A percentile compares a stretch with the other conserved stretches of the same genome.
These are phyloP conservation scores for Chrysoporthe austroafricana DNA, from an alignment of 2,329 filamentous ascomycete species.

Conservation along the genomic window DNA sequence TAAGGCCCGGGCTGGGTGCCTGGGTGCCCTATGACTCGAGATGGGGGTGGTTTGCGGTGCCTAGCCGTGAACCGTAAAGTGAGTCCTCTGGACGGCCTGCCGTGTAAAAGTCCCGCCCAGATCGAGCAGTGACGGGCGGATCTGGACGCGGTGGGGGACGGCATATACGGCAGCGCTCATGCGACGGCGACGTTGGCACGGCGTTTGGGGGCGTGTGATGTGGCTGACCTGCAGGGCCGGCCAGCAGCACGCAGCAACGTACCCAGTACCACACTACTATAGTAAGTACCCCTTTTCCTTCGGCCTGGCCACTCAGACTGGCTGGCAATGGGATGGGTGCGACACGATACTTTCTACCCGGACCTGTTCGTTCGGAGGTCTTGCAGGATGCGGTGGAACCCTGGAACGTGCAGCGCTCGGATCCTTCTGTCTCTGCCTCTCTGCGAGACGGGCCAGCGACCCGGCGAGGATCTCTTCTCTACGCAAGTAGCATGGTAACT, in stretches of 20 bases:
- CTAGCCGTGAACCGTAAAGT: too few relatives aligned
- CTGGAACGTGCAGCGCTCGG: constrained; percentile 8
- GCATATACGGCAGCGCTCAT: too few relatives aligned
- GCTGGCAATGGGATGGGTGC: constrained; percentile 10
- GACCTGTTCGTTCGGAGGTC: constrained; percentile 3
- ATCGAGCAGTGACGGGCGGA: not conserved
- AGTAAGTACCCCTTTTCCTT: not conserved
- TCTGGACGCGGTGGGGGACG: not conserved
- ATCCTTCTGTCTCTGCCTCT: not conserved
- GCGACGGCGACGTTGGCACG: not conserved
- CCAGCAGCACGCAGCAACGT: not conserved
- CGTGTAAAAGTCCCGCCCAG: too few relatives aligned
- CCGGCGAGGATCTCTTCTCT: not conserved
- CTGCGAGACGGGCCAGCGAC: not conserved
- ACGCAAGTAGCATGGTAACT: too few relatives aligned
- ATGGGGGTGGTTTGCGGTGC: too few relatives aligned
- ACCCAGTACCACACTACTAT: not conserved
- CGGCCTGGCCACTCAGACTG: too few relatives aligned
- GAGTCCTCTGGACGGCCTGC: too few relatives aligned
- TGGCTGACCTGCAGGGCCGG: not conserved
- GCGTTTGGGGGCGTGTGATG: not conserved
- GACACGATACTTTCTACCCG: constrained; percentile 7
- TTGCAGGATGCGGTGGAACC: constrained; percentile 23
- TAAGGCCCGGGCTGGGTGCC: too few relatives aligned
- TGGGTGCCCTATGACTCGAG: too few relatives aligned